Evolutionary conservation across 139 green algal genomes (phyloP), one percentile per base, ranked within the genome.

Genomic region (Chlorella sorokiniana): DNA sequence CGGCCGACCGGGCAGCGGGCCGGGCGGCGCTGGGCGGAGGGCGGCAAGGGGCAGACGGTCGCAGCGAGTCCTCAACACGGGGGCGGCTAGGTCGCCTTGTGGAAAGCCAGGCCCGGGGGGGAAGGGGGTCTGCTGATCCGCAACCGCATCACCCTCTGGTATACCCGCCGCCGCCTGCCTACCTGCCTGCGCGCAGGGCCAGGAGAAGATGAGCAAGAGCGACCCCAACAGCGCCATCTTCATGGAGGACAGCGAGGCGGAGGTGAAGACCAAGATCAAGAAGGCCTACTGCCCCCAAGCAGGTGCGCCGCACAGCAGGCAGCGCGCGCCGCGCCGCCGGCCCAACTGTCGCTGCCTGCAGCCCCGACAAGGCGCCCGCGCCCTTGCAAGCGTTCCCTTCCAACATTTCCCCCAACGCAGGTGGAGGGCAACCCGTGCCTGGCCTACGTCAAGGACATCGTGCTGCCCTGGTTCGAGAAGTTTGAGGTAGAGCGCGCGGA

Each of bases 131-230:
- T n/a, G n/a, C n/a, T n/a, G n/a, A n/a, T n/a, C n/a, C n/a, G n/a
- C n/a, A n/a, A n/a, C n/a, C n/a, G n/a, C n/a, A n/a, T n/a, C n/a
- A n/a, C n/a, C n/a, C n/a, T n/a, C n/a, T n/a, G n/a, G n/a, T n/a
- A n/a, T n/a, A n/a, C n/a, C n/a, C n/a, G n/a, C n/a, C n/a, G n/a
- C n/a, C n/a, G n/a, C n/a, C n/a, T n/a, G n/a, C n/a, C n/a, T n/a
- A n/a, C n/a, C n/a, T n/a, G n/a, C n/a, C n/a, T n/a, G n/a, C 6
- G 4, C 83, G 45, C 85, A 98, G 90, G 97, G 97, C 18, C 97
- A 99, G 89, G 97, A 99, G 86, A 99, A 99, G 91, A 99, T 99
- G 97, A 95, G 87, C 75, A 99, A 99, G 89, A 93, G 82, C 71
- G 96, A 99, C 89, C 96, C 97, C 64, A 96, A 98, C 88, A 94